Base-by-base conservation (phyloP, 192 early-diverging fungal species). In the Ramicandelaber brevisporus region DNA sequence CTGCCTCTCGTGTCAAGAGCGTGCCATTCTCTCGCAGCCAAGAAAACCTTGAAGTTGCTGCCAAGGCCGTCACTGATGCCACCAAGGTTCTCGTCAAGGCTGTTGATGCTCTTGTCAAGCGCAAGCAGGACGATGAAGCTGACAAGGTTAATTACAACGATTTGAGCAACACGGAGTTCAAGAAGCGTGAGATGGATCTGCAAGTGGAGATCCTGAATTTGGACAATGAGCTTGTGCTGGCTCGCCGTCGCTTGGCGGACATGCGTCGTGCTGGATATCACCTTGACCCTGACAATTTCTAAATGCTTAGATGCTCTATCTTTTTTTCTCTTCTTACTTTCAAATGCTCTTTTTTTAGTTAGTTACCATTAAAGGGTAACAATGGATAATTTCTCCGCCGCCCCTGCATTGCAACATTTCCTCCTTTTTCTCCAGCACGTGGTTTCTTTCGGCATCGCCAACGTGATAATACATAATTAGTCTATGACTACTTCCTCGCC, bases 101-200 rank as follows among this genome's bases (percentile, higher is more conserved):
- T 4, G 89, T 85, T 5, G 78, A 86, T 48, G 70, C 72, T 6
- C 56, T 80, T 20, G 68, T 71, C 22, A 70, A 78, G 38, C 53
- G 68, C 31, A 62, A 72, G 36, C 58, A 73, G 25, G 47, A 65
- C 7, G 67, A 78, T 22, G 59, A 63, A 18, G 35, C 27, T 0
- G 21, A 33, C 16, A 30, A 33, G 12, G 59, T 72, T 27, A 65
- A 80, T 33, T 77, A 63, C 32, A 63, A 65, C 30, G 56, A 62
- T 35, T 57, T 98, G 57, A 70, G 70, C 30, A 67, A 72, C 14
- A 78, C 88, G 50, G 85, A 98, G 48, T 78, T 87, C 52, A 90
- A 92, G 57, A 73, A 77, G 38, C 66, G 69, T 41, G 88, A 95
- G 48, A 98, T 95, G 92, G 78, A 89, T 37, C 88, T 90, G 52